Evolutionary conservation across 345 rosid genomes (phyloP).

Genomic region (Pelargonium nanum): DNA sequence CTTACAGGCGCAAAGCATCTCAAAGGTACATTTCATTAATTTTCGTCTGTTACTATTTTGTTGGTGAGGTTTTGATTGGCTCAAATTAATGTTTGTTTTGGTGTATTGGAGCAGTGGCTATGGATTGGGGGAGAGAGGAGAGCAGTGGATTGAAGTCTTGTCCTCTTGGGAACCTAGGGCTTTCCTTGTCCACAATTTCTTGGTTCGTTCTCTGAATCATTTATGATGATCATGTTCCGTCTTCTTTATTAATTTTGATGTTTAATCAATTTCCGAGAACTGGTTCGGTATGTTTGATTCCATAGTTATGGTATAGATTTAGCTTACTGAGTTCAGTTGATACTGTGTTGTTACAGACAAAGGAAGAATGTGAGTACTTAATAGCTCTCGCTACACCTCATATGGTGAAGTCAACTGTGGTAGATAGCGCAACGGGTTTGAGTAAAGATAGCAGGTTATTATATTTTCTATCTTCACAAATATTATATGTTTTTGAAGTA

Average conservation of each 20-base stretch:
- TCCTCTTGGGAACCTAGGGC: conserved; percentile 23
- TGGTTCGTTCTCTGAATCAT: conserved; percentile 3
- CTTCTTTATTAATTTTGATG: too few relatives aligned
- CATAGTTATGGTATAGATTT: background rate
- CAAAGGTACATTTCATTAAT: background rate
- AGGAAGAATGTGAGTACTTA: conserved; percentile 35
- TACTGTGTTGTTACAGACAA: conserved; percentile 19
- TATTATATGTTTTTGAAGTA: background rate
- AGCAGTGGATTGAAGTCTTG: conserved; percentile 19
- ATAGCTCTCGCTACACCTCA: conserved; percentile 27
- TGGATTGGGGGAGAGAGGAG: conserved; percentile 16
- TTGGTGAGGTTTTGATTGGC: background rate
- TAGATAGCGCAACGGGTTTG: conserved; percentile 24
- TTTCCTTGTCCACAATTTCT: conserved; percentile 17
- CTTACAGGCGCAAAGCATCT: background rate
- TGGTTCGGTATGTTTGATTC: background rate
- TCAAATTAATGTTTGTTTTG: too few relatives aligned
- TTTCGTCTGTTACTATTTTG: background rate
- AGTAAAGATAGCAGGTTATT: conserved; percentile 33
- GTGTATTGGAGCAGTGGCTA: conserved; percentile 1
- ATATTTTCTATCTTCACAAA: background rate
- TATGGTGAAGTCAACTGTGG: conserved; percentile 30
- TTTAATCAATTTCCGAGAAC: background rate
- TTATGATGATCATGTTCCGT: background rate
- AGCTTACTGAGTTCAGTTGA: background rate